Evolutionary conservation across 352 stramenopile species (phyloP), one percentile per base, ranked within the genome.

Genomic region (Phytophthora fragariae): DNA sequence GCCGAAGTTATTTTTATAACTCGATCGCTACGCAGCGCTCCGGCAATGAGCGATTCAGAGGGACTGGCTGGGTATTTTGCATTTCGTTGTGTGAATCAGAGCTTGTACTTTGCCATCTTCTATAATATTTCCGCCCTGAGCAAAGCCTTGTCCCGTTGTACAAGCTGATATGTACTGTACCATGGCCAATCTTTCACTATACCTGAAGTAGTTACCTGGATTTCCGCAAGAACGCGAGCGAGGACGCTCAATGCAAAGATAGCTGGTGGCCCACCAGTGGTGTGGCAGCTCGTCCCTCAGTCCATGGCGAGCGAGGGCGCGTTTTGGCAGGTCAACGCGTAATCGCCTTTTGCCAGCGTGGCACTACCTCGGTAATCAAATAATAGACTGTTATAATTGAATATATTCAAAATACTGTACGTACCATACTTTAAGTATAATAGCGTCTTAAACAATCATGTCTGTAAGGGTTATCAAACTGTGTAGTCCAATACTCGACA

Each of bases 41-140:
- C 8, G 44, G 15, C 5, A 15, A 50, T n/a, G 44, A 11, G 17
- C 5, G 44, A 50, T 50, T n/a, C 17, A 11, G 8, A n/a, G 41
- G 21, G 41, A 21, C 35, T 62, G 55, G 10, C 24, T n/a, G 31
- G n/a, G n/a, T n/a, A 63, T 63, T 54, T 27, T 24, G 39, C 14
- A 61, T 68, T 33, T 35, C 21, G 15, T 68, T 53, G 61, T 60
- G n/a, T 17, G 12, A 15, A 19, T 24, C 17, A 27, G 17, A 17
- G 54, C 6, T 12, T 41, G 19, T 12, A 6, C 31, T 29, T 58
- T 50, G 17, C 44, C 37, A 46, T 12, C 4, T 17, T 46, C 14
- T 24, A 50, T n/a, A n/a, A n/a, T n/a, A n/a, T n/a, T n/a, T n/a
- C n/a, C n/a, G n/a, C n/a, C n/a, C n/a, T n/a, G n/a, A n/a, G n/a